Evolutionary conservation across 2,329 filamentous ascomycete genomes (phyloP).

Genomic region (Alternaria arbusti): DNA sequence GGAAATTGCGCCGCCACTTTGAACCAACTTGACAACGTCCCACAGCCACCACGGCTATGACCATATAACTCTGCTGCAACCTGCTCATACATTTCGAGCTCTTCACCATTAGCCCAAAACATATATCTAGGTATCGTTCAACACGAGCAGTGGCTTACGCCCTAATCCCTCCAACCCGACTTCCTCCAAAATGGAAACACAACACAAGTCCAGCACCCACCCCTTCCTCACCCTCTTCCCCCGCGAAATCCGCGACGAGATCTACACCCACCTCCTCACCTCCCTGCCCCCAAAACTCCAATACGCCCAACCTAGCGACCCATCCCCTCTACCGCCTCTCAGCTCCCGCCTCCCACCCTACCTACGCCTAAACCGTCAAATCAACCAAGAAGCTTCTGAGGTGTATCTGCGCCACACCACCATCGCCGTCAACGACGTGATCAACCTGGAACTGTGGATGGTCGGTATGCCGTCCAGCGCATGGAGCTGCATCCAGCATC

Average conservation of each 20-base stretch:
- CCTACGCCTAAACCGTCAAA: background rate
- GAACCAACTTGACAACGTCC: background rate
- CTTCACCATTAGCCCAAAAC: too few species aligned
- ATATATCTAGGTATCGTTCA: too few species aligned
- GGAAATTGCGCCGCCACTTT: background rate
- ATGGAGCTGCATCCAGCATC: background rate
- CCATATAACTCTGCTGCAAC: background rate
- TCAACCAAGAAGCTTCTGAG: background rate
- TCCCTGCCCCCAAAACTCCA: background rate
- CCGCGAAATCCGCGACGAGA: background rate
- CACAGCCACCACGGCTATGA: background rate
- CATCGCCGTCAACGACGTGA: background rate
- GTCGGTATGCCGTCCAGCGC: background rate
- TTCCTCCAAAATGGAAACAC: background rate
- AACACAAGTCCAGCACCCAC: background rate
- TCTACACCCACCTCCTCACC: background rate
- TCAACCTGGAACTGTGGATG: background rate
- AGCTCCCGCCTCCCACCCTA: background rate
- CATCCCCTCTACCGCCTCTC: background rate
- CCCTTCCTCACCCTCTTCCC: background rate
- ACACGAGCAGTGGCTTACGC: too few species aligned
- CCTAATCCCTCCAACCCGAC: too few species aligned
- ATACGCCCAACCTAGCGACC: background rate
- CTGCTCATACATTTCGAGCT: too few species aligned
- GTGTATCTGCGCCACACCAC: background rate